Evolutionary conservation across 2,329 filamentous ascomycete species (phyloP), one percentile per base, ranked within the genome.

Genomic region (Beauveria caledonica): DNA sequence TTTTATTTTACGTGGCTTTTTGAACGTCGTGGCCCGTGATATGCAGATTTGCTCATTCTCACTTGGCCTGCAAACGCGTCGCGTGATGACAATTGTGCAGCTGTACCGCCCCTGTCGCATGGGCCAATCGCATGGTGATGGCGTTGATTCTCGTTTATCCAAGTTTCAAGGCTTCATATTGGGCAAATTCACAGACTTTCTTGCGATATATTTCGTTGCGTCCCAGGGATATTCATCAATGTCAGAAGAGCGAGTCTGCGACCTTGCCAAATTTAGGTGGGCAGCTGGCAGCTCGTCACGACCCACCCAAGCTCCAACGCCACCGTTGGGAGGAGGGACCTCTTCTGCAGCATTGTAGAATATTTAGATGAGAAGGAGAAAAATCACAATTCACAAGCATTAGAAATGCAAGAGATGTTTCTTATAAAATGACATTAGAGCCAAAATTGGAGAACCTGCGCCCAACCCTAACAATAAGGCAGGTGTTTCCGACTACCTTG

Each of bases 241-340:
- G 46, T 58, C 39, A 3, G 36, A 33, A 46, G 33, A 58, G 33
- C 23, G 6, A 42, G 36, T n/a, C 29, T 29, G 46, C 21, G 45
- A 58, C 29, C 40, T 51, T 25, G 54, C 3, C 8, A 11, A 17
- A 49, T 7, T 27, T 48, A n/a, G 55, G 48, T 45, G 39, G 56
- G 56, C 56, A 58, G 39, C 36, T 51, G 46, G 36, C 56, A 45
- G 56, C 48, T 57, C n/a, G 21, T 42, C 11, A 17, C 33, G 55
- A 58, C 55, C 56, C 56, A 58, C 56, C 36, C 48, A 44, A 58
- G 56, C 56, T 58, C 48, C n/a, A 21, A 4, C 29, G 29, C 29
- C 11, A 33, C 29, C 29, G 11, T 33, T 33, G 1, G 5, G 29
- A 4, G 3, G 29, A 33, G 29, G 29, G 5, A 33, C 29, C 3